These are phyloP conservation scores for Phytophthora capsici DNA, from an alignment of 352 stramenopile species.

Conservation along the genomic window DNA sequence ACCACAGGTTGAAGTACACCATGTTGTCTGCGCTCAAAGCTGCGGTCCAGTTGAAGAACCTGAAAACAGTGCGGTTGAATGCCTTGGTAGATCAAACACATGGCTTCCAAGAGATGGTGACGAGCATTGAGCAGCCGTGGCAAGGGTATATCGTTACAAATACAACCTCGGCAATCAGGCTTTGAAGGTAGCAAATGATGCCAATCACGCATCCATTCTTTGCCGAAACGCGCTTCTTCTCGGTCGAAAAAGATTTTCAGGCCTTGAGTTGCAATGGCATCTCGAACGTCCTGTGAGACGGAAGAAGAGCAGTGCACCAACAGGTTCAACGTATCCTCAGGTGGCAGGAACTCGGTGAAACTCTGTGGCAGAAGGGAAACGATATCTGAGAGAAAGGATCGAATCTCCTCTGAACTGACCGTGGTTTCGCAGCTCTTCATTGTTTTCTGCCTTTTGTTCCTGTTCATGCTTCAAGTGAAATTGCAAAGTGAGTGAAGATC, in stretches of 20 bases:
- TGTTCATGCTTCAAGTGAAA: slow-evolving; percentile 10
- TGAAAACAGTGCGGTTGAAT: slow-evolving; percentile 34
- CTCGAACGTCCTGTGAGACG: slow-evolving; percentile 26
- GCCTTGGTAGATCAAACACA: slow-evolving; percentile 35
- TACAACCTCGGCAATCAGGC: slow-evolving; percentile 8
- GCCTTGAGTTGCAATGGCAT: slow-evolving; percentile 32
- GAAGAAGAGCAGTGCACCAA: slow-evolving; percentile 17
- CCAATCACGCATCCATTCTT: slow-evolving; percentile 30
- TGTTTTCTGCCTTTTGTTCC: background rate
- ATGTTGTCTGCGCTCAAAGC: slow-evolving; percentile 36
- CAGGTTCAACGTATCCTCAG: slow-evolving; percentile 31
- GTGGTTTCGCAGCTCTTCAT: background rate
- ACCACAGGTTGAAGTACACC: slow-evolving; percentile 26
- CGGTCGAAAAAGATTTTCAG: slow-evolving; percentile 28
- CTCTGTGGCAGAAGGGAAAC: slow-evolving; percentile 19
- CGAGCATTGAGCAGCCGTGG: slow-evolving; percentile 27
- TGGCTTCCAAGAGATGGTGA: slow-evolving; percentile 31
- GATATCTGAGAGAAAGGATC: slow-evolving; percentile 19
- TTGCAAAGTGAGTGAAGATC: slow-evolving; percentile 19
- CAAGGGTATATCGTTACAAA: slow-evolving; percentile 12
- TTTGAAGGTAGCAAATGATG: slow-evolving; percentile 21
- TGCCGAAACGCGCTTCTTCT: slow-evolving; percentile 27
- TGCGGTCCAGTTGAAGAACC: slow-evolving; percentile 36
- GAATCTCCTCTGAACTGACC: background rate
- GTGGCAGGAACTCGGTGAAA: slow-evolving; percentile 27